A percentile compares a stretch with the other conserved stretches of the same genome.
Conservation (phyloP, 305 asterid species). For the Fraxinus platypoda region DNA sequence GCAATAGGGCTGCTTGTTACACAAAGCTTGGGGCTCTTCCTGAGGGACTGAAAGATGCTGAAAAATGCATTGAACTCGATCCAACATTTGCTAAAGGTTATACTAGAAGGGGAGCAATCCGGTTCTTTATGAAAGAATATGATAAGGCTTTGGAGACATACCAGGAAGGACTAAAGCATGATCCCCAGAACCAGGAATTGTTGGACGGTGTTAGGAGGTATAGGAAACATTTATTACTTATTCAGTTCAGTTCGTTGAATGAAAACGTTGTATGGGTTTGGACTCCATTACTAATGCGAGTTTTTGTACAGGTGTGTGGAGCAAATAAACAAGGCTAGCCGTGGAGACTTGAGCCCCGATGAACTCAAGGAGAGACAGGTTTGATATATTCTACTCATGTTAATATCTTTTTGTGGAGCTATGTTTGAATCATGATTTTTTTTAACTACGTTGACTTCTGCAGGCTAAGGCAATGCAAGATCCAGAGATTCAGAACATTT, state of each 20-base stretch:
- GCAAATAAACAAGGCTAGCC: constrained; percentile 81
- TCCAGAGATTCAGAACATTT: constrained; percentile 84
- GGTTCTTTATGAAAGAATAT: constrained; percentile 83
- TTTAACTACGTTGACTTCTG: neutral
- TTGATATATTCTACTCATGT: neutral
- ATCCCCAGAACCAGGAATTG: constrained; percentile 68
- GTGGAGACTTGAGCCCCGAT: constrained; percentile 87
- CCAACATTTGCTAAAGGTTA: constrained; percentile 87
- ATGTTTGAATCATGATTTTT: neutral
- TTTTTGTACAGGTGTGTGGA: constrained; percentile 60
- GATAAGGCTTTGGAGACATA: constrained; percentile 89
- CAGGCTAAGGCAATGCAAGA: constrained; percentile 95
- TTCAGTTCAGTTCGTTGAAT: neutral
- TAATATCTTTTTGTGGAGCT: neutral
- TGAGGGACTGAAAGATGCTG: constrained; percentile 92
- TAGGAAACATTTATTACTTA: neutral
- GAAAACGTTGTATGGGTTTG: neutral
- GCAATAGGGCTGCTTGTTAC: constrained; percentile 94
- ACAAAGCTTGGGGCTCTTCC: constrained; percentile 94
- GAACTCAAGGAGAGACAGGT: constrained; percentile 99
- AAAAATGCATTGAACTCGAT: constrained; percentile 88
- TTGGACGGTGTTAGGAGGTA: constrained; percentile 85
- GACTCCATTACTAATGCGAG: neutral
- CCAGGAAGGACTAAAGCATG: constrained; percentile 83
- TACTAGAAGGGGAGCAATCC: constrained; percentile 84